Percentiles rank a stretch among this genome's conserved stretches.
Evolutionary conservation across 495 filamentous ascomycete genomes (phyloP).

Genomic region (Talaromyces stipitatus): DNA sequence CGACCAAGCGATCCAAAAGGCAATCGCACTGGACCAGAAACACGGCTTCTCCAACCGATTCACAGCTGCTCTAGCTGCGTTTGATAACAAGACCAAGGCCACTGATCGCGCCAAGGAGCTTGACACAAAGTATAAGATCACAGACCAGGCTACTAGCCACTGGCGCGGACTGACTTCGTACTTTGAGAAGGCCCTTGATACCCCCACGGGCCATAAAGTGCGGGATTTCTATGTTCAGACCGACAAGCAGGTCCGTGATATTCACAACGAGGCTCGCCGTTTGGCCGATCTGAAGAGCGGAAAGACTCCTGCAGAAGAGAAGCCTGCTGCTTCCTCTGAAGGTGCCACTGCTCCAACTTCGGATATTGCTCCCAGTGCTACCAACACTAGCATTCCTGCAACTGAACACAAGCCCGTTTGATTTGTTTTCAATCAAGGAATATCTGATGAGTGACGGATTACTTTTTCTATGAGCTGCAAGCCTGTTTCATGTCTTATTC

Average conservation of each 20-base stretch:
- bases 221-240: constrained; percentile 76
- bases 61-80: constrained; percentile 58
- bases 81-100: constrained; percentile 77
- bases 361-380: constrained; percentile 15
- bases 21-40: constrained; percentile 82
- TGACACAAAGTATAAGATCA: constrained; percentile 69
- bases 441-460: background rate
- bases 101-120: constrained; percentile 68
- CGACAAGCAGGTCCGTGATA: constrained; percentile 82
- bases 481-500: background rate
- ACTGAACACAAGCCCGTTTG: constrained; percentile 1
- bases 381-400: constrained; percentile 11
- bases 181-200: constrained; percentile 85
- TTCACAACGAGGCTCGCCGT: constrained; percentile 81
- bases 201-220: constrained; percentile 78
- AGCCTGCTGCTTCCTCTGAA: constrained; percentile 4
- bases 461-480: constrained; percentile 4
- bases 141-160: constrained; percentile 52
- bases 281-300: constrained; percentile 79
- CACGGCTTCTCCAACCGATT: constrained; percentile 79
- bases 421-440: background rate
- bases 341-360: constrained; percentile 12
- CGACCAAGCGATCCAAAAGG: constrained; percentile 75
- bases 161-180: constrained; percentile 67
- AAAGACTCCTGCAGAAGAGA: constrained; percentile 34